These are phyloP conservation scores for Starmera stellimalicola DNA, from an alignment of 1,139 yeast species.

Conservation along the genomic window DNA sequence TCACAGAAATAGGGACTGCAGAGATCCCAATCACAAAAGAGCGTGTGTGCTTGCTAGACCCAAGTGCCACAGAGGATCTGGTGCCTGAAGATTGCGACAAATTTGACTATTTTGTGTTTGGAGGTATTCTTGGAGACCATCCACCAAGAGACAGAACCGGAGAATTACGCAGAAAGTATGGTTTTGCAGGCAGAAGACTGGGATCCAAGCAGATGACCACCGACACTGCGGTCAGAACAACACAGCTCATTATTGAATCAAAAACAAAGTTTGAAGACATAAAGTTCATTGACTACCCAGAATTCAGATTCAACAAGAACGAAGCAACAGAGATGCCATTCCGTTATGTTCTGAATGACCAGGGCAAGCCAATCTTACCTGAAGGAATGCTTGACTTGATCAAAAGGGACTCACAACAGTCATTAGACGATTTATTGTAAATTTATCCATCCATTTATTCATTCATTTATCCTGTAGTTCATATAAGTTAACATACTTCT, in stretches of 20 bases:
- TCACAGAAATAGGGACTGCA: conserved; percentile 34
- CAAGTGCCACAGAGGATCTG: conserved; percentile 70
- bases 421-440: conserved; percentile 40
- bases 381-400: conserved; percentile 85
- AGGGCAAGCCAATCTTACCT: conserved; percentile 75
- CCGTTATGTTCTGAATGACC: conserved; percentile 62
- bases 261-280: conserved; percentile 55
- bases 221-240: conserved; percentile 90
- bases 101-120: conserved; percentile 87
- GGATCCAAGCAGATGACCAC: conserved; percentile 94
- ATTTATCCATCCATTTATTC: background rate
- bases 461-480: background rate
- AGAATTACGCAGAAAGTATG: conserved; percentile 69
- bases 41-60: conserved; percentile 78
- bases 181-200: conserved; percentile 74
- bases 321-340: conserved; percentile 98
- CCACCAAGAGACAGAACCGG: conserved; percentile 96
- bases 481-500: conserved; percentile 5
- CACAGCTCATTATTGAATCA: conserved; percentile 62
- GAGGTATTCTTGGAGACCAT: conserved; percentile 94
- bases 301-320: conserved; percentile 74
- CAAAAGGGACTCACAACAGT: conserved; percentile 73
- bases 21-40: conserved; percentile 26
- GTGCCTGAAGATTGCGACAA: conserved; percentile 53
- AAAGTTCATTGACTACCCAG: conserved; percentile 86